Evolutionary conservation across 2,329 filamentous ascomycete species (phyloP), one percentile per base, ranked within the genome.

Genomic region (Mycocentrospora acerina): DNA sequence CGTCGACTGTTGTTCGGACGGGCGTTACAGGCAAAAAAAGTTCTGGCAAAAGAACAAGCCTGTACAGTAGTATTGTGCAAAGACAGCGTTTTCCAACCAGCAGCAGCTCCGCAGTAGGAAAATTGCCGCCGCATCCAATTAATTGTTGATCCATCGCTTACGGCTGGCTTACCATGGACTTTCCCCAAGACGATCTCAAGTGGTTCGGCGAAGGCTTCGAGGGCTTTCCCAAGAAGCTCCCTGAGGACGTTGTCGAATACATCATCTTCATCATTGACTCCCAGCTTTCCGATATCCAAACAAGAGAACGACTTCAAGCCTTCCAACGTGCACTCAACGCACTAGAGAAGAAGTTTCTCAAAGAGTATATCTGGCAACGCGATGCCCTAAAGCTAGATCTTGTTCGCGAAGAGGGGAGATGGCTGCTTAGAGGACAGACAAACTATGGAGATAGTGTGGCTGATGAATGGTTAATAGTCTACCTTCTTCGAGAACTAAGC

Each of bases 391-490:
- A 75, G n/a, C 70, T 95, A 5, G 79, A 85, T 13, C 65, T 81
- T 19, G 62, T 71, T 29, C 74, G 74, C 74, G 57, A 85, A 74
- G 68, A 85, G 56, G 81, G 71, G 3, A 60, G 67, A 32, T 75
- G 71, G 53, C 82, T 83, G 48, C 77, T 98, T 5, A 79, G 81
- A 47, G 91, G 91, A 14, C 74, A 76, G 35, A 93, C 89, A 1
- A 87, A 91, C 62, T 97, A 90, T 58, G 90, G 91, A 7, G 94
- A 98, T 67, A 93, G 90, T 0, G 83, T 97, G 4, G 91, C 95
- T 59, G 93, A 98, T 57, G 94, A 98, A 71, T 98, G 93, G 94
- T 79, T 97, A 5, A 84, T 97, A 43, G 90, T 97, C 14, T 95
- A 90, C 69, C 72, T 97, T 4, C 74, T 98, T 19, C 82, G 87